Evolutionary conservation across 2,329 filamentous ascomycete species (phyloP).

Genomic region (Xylariaceae sp.): DNA sequence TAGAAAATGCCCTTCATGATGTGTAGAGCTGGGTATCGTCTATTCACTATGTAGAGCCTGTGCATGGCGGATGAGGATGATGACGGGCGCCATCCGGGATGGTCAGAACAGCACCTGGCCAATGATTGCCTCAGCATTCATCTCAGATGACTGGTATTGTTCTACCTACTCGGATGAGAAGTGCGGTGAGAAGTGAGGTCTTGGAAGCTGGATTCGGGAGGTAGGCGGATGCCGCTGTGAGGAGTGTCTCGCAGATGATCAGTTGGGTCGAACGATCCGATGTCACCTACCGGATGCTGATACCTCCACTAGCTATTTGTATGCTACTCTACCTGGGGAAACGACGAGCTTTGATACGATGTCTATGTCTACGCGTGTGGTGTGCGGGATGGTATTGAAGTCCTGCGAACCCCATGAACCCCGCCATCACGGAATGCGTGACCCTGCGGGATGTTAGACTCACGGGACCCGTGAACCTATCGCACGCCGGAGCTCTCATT

Average conservation of each 20-base stretch:
- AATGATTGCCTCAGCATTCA: background rate
- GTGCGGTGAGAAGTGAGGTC: background rate
- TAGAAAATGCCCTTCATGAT: background rate
- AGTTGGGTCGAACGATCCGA: background rate
- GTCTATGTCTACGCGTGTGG: too few relatives aligned
- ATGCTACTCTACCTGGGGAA: too few relatives aligned
- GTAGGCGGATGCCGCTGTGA: background rate
- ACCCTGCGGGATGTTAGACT: too few relatives aligned
- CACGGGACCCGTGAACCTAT: too few relatives aligned
- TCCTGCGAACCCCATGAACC: too few relatives aligned
- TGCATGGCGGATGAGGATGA: conserved; percentile 40
- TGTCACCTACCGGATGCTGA: background rate
- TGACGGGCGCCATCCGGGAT: conserved; percentile 34
- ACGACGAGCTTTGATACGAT: too few relatives aligned
- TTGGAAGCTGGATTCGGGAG: background rate
- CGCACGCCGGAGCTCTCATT: too few relatives aligned
- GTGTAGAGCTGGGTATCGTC: background rate
- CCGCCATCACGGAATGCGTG: too few relatives aligned
- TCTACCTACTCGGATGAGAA: background rate
- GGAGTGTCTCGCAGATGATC: background rate
- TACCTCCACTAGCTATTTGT: too few relatives aligned
- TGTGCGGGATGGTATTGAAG: too few relatives aligned
- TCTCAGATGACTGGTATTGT: background rate
- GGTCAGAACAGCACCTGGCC: background rate
- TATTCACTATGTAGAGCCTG: conserved; percentile 38